Percentiles rank a stretch among this genome's conserved stretches.
Evolutionary conservation across 2,329 filamentous ascomycete species (phyloP).

Genomic region (Trichoderma hamatum): DNA sequence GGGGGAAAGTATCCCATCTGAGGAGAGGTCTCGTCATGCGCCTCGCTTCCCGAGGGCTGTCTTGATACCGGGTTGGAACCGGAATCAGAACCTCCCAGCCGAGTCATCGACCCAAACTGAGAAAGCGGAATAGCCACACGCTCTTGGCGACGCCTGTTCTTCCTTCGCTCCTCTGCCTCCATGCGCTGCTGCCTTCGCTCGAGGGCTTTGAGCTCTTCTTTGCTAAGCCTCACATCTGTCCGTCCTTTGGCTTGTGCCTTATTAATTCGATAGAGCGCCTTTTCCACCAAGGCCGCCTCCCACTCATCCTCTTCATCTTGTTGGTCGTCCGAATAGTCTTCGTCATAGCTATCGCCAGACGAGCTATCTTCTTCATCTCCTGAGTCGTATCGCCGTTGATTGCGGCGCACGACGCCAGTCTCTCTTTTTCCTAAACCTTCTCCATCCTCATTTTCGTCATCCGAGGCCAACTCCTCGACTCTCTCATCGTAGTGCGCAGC

Average conservation of each 20-base stretch:
- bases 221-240: slow-evolving; percentile 76
- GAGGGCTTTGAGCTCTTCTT: slow-evolving; percentile 79
- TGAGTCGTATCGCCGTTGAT: slow-evolving; percentile 37
- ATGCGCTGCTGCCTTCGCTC: slow-evolving; percentile 68
- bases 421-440: slow-evolving; percentile 55
- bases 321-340: slow-evolving; percentile 41
- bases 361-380: slow-evolving; percentile 40
- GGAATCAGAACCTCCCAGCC: slow-evolving; percentile 32
- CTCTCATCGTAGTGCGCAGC: slow-evolving; percentile 45
- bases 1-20: slow-evolving; percentile 57
- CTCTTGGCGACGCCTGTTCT: slow-evolving; percentile 47
- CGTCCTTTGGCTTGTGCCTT: slow-evolving; percentile 76
- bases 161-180: slow-evolving; percentile 48
- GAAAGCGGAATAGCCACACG: slow-evolving; percentile 58
- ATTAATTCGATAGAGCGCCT: slow-evolving; percentile 78
- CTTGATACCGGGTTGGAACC: slow-evolving; percentile 12
- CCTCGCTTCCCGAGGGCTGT: slow-evolving; percentile 35
- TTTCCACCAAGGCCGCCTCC: slow-evolving; percentile 77
- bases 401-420: slow-evolving; percentile 45
- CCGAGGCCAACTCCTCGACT: slow-evolving; percentile 70
- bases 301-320: slow-evolving; percentile 36
- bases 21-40: slow-evolving; percentile 45
- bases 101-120: slow-evolving; percentile 50
- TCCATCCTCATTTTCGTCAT: slow-evolving; percentile 61
- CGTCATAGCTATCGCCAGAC: slow-evolving; percentile 36